These are phyloP conservation scores for Paecilomyces sp. DNA, from an alignment of 2,329 filamentous ascomycete species.

Conservation along the genomic window DNA sequence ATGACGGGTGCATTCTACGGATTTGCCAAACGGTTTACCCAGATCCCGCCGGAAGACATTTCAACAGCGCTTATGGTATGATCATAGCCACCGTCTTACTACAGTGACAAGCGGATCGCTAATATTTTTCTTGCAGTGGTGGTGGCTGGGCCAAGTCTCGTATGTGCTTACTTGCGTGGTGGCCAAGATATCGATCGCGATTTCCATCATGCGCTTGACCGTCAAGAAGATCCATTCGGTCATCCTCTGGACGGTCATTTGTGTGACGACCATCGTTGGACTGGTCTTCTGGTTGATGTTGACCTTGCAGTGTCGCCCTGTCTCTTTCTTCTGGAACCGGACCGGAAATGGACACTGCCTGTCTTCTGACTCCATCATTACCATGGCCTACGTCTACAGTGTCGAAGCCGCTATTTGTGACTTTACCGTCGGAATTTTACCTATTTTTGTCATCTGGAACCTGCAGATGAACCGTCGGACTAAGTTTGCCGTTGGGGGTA, in stretches of 20 bases:
- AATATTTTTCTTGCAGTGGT: conserved; percentile 24
- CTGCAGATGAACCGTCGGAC: conserved; percentile 48
- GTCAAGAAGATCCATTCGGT: conserved; percentile 37
- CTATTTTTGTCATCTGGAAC: conserved; percentile 48
- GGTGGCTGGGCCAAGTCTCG: conserved; percentile 52
- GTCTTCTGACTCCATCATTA: conserved; percentile 40
- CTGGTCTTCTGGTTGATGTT: conserved; percentile 45
- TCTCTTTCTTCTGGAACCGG: conserved; percentile 45
- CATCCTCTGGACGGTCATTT: conserved; percentile 42
- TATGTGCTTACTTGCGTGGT: conserved; percentile 44
- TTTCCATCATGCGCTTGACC: conserved; percentile 49
- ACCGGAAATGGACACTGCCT: conserved; percentile 34
- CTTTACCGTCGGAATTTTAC: conserved; percentile 47
- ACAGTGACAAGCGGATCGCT: not conserved
- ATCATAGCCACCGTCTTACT: not conserved
- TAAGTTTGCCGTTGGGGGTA: conserved; percentile 46
- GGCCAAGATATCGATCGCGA: conserved; percentile 46
- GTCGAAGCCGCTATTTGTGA: conserved; percentile 42
- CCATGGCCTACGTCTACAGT: conserved; percentile 48
- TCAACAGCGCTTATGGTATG: conserved; percentile 28
- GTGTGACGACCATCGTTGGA: conserved; percentile 39
- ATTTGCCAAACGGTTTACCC: conserved; percentile 17
- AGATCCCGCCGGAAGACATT: conserved; percentile 12
- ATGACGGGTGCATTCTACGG: conserved; percentile 27
- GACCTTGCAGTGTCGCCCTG: conserved; percentile 48